Percentiles rank a stretch among this genome's conserved stretches.
Conservation (phyloP, 2,329 filamentous ascomycete species). For the Rutstroemia sp. region DNA sequence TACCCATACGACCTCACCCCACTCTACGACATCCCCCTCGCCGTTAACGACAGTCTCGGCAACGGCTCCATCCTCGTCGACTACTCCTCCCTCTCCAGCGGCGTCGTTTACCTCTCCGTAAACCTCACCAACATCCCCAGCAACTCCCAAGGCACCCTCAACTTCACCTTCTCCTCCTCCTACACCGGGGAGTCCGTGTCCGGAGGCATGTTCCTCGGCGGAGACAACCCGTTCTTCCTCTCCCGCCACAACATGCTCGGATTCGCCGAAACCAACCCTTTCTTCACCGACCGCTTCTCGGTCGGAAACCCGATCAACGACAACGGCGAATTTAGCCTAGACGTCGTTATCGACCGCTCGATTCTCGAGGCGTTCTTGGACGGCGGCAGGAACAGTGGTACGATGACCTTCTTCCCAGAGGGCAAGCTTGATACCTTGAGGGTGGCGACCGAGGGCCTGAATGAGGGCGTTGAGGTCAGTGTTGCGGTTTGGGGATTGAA, state of each 20-base stretch:
- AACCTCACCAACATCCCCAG: conserved; percentile 39
- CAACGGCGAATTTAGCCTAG: conserved; percentile 30
- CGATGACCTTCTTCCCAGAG: conserved; percentile 43
- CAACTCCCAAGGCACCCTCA: conserved; percentile 31
- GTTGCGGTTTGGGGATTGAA: conserved; percentile 33
- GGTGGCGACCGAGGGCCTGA: conserved; percentile 21
- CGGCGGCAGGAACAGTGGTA: conserved; percentile 41
- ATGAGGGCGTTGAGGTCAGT: conserved; percentile 19
- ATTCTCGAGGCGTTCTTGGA: conserved; percentile 50
- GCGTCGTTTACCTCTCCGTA: conserved; percentile 46
- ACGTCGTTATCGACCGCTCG: conserved; percentile 45
- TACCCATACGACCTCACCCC: conserved; percentile 42
- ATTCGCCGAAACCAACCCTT: conserved; percentile 37
- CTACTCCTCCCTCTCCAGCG: conserved; percentile 41
- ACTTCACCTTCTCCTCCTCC: conserved; percentile 46
- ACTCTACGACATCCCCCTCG: conserved; percentile 39
- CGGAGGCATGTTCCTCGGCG: conserved; percentile 42
- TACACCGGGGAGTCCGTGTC: conserved; percentile 40
- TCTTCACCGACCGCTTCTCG: conserved; percentile 49
- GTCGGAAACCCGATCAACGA: conserved; percentile 16
- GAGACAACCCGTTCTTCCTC: conserved; percentile 43
- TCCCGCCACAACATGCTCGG: conserved; percentile 41
- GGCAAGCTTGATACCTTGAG: conserved; percentile 28
- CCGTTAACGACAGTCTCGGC: conserved; percentile 35
- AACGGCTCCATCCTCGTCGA: conserved; percentile 43